Conservation (phyloP, 441 rosid species). For the Pelargonium australe region DNA sequence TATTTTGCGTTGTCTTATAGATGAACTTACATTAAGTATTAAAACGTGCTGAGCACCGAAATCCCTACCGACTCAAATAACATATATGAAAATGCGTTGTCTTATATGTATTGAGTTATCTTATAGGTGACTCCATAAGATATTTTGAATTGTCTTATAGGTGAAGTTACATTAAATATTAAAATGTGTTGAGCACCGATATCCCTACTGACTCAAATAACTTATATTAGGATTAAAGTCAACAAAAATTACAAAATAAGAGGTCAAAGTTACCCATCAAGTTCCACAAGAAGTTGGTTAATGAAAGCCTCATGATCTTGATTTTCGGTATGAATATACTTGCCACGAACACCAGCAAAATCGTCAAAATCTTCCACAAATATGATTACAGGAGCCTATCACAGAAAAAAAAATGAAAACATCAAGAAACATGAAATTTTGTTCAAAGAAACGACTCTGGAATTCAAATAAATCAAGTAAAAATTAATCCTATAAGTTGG, state of each 20-base stretch:
- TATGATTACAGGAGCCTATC: constrained; percentile 92
- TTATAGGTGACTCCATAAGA: too few species aligned
- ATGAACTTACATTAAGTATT: too few species aligned
- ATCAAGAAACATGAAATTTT: background rate
- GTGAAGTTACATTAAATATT: too few species aligned
- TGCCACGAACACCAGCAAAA: constrained; percentile 98
- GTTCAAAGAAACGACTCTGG: background rate
- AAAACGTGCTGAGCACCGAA: too few species aligned
- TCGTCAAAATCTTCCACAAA: constrained; percentile 98
- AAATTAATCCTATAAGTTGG: too few species aligned
- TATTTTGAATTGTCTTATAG: too few species aligned
- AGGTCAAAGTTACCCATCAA: constrained; percentile 72
- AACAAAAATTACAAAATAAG: constrained; percentile 10
- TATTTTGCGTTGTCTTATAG: too few species aligned
- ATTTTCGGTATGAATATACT: constrained; percentile 76
- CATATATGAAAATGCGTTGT: too few species aligned
- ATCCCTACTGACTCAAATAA: too few species aligned
- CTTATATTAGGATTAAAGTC: background rate
- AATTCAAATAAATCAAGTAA: background rate
- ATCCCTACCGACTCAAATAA: too few species aligned
- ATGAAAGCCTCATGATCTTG: constrained; percentile 98
- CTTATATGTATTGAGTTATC: too few species aligned
- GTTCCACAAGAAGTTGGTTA: constrained; percentile 97
- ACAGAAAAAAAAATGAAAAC: constrained; percentile 14
- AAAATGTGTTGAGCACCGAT: too few species aligned